Base-by-base conservation (phyloP, 768 basidiomycete genomes). In the Hygrocybe coccinea region DNA sequence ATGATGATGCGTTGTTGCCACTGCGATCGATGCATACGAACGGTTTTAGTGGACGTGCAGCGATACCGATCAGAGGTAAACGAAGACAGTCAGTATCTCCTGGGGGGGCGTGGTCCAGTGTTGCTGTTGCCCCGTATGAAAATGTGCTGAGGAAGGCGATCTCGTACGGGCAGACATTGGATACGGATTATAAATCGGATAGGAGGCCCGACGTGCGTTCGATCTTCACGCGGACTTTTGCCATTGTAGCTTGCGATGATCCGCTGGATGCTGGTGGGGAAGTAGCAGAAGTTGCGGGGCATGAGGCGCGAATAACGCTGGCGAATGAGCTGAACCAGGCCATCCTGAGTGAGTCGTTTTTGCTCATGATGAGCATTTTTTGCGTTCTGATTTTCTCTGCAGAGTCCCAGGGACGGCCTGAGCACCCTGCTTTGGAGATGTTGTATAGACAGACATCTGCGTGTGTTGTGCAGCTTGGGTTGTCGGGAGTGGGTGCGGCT, bases 381-480 rank as follows among this genome's bases (percentile, higher is more conserved):
- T 46, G 38, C 12, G 38, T 25, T 8, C 39, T 54, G 11, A 37
- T 57, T 63, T 37, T 24, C 54, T 57, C 62, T 43, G 25, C 57
- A 94, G 91, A 82, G 69, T 91, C 90, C 0, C 87, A 89, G 73
- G 87, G 87, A 17, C 80, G 81, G 36, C 89, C 89, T 2, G 72
- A 80, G 5, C 77, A 76, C 51, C 88, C 91, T 2, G 74, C 85
- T 12, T 74, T 94, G 54, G 91, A 94, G 65, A 83, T 79, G 52
- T 65, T 91, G 52, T 93, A 87, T 67, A 82, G 90, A 35, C 90
- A 90, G 59, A 83, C 86, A 1, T 74, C 80, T 25, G 83, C 83
- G 19, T 82, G 81, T 60, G 71, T 93, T 17, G 71, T 76, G n/a
- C 82, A 90, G 60, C 81, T 93, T 11, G 90, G 85, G 5, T 65